Conservation (phyloP, 495 filamentous ascomycete species). For the Penicillium subrubescens region DNA sequence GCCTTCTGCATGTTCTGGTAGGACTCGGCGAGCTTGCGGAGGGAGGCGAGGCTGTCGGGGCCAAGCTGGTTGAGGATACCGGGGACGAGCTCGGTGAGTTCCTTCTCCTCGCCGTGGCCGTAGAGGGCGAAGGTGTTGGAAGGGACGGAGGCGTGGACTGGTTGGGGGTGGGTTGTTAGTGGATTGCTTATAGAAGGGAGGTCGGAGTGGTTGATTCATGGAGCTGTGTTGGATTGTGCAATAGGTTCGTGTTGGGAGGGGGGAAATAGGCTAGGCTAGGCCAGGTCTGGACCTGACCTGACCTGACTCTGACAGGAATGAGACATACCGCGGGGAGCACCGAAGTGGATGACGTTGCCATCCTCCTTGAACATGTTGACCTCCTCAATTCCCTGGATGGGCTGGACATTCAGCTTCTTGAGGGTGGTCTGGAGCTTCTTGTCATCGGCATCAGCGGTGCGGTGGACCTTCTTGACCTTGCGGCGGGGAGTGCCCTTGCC, state of each 20-base stretch:
- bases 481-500: slow-evolving; percentile 97
- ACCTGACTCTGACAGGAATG: neutral
- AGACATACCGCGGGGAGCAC: slow-evolving; percentile 88
- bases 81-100: slow-evolving; percentile 98
- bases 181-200: neutral
- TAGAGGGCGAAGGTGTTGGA: slow-evolving; percentile 99
- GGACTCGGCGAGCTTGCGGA: slow-evolving; percentile 97
- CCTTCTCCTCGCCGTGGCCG: slow-evolving; percentile 98
- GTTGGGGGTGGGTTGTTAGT: neutral
- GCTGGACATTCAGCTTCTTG: slow-evolving; percentile 95
- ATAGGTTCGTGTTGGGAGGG: neutral
- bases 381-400: slow-evolving; percentile 98
- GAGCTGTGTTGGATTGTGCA: neutral
- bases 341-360: slow-evolving; percentile 99
- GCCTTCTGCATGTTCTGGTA: slow-evolving; percentile 99
- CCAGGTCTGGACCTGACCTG: neutral
- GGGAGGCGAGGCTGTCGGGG: slow-evolving; percentile 94
- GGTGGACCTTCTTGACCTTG: slow-evolving; percentile 97
- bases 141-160: slow-evolving; percentile 95
- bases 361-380: slow-evolving; percentile 99
- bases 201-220: neutral
- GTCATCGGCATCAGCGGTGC: slow-evolving; percentile 88
- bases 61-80: slow-evolving; percentile 99
- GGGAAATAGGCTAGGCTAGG: neutral
- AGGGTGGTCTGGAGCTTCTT: slow-evolving; percentile 96